Evolutionary conservation across 495 filamentous ascomycete species (phyloP), one percentile per base, ranked within the genome.

Genomic region (Hyphodiscus hymeniophilus): DNA sequence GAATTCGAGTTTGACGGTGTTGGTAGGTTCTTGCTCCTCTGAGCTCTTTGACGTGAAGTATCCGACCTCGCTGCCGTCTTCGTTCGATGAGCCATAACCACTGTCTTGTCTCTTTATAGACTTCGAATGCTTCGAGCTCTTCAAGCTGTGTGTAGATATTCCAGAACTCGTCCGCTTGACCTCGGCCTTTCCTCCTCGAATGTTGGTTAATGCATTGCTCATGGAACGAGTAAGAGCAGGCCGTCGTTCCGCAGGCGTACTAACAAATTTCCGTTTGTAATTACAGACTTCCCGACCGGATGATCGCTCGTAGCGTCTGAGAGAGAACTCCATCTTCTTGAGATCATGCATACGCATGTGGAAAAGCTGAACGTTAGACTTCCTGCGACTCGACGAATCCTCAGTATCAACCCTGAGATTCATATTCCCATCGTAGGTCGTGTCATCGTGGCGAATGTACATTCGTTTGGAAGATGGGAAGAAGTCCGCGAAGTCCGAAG

Each of bases 271-370:
- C 50, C 85, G 76, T 48, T 79, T 79, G 6, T 87, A 84, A 62
- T 92, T 87, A 67, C 89, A 95, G 11, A 97, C 82, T 66, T 96
- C 90, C 18, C 91, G 86, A 3, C 92, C 92, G 11, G 89, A 95
- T 41, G 94, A 87, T 39, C 92, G 81, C 60, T 84, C 92, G 60
- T 98, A 98, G 18, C 92, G 81, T 6, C 92, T 79, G 42, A 96
- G 74, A 3, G 92, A 95, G 65, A 94, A 95, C 53, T 94, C 83
- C 23, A 92, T 79, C 51, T 79, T 76, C 59, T 80, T 80, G 55
- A 98, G 68, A 63, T 96, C 91, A 58, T 95, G 82, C 90, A 98
- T 95, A 51, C 90, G 84, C 34, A 97, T 72, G 65, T 98, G 89
- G 65, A 96, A 97, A 34, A 98, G 80, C 36, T 85, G 92, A 32